Evolutionary conservation across 192 early-diverging fungal species (phyloP).

Genomic region (Nowakowskiella sp.): DNA sequence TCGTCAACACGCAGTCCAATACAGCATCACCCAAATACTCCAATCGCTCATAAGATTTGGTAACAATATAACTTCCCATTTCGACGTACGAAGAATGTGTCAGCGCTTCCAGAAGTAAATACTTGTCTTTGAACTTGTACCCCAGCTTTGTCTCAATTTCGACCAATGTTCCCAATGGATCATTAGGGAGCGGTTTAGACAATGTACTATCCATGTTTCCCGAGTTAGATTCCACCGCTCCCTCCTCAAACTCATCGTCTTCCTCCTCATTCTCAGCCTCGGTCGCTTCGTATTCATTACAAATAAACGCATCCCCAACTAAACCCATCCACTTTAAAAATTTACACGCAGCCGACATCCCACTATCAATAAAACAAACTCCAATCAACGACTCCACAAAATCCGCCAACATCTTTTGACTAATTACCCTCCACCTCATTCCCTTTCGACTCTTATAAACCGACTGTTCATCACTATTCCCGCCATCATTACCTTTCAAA

Average conservation of each 20-base stretch:
- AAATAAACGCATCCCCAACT: slow-evolving; percentile 1
- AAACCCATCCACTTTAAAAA: slow-evolving; percentile 25
- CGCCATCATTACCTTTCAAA: no score
- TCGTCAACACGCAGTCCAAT: slow-evolving; percentile 70
- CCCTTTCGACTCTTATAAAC: no score
- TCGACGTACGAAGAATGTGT: slow-evolving; percentile 44
- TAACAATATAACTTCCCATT: neutral
- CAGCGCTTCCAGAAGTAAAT: slow-evolving; percentile 64
- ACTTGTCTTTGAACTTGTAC: slow-evolving; percentile 51
- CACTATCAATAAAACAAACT: slow-evolving; percentile 54
- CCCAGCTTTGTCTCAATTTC: slow-evolving; percentile 12
- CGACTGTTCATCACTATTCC: no score
- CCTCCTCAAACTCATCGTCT: neutral
- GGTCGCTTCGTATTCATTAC: neutral
- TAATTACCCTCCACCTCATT: slow-evolving; percentile 28
- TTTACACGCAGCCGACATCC: slow-evolving; percentile 20
- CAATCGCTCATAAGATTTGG: slow-evolving; percentile 72
- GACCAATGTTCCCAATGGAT: slow-evolving; percentile 1
- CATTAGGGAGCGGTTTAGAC: neutral
- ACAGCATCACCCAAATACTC: slow-evolving; percentile 87
- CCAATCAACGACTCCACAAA: slow-evolving; percentile 79
- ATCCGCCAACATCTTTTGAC: slow-evolving; percentile 80
- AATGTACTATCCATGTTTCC: neutral
- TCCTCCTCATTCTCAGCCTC: neutral
- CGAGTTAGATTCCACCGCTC: no score